Percentiles rank a stretch among this genome's conserved stretches.
Conservation (phyloP, 2,329 filamentous ascomycete genomes). For the Ophiocordyceps sinensis region DNA sequence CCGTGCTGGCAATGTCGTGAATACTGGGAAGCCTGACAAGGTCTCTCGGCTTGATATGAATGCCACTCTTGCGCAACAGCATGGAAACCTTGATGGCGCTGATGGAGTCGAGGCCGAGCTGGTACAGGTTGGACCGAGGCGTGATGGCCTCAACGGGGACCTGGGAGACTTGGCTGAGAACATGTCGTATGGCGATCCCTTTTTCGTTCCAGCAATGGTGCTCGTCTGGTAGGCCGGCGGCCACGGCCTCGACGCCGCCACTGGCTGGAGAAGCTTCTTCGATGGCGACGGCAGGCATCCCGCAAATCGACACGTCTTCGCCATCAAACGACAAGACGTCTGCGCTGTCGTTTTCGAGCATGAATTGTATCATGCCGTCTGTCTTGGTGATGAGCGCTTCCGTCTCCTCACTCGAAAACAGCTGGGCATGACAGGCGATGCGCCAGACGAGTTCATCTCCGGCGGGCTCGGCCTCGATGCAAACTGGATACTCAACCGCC, state of each 20-base stretch:
- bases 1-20: slow-evolving; percentile 39
- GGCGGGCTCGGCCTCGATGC: slow-evolving; percentile 61
- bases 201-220: slow-evolving; percentile 17
- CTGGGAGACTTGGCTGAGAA: slow-evolving; percentile 44
- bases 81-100: slow-evolving; percentile 73
- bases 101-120: slow-evolving; percentile 83
- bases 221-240: neutral
- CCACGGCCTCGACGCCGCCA: neutral
- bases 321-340: slow-evolving; percentile 40
- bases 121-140: slow-evolving; percentile 54
- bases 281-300: slow-evolving; percentile 25
- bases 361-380: slow-evolving; percentile 40
- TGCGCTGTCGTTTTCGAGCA: slow-evolving; percentile 34
- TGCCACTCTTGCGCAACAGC: slow-evolving; percentile 47
- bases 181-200: slow-evolving; percentile 26
- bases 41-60: slow-evolving; percentile 54
- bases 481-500: slow-evolving; percentile 67
- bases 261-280: neutral
- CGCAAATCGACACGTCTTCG: slow-evolving; percentile 47
- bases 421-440: slow-evolving; percentile 49
- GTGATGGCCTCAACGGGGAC: slow-evolving; percentile 42
- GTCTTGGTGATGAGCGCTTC: slow-evolving; percentile 40
- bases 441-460: slow-evolving; percentile 50
- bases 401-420: slow-evolving; percentile 31
- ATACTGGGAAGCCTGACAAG: slow-evolving; percentile 55